Evolutionary conservation across 257 asterid species (phyloP).

Genomic region (Solanum piurae): DNA sequence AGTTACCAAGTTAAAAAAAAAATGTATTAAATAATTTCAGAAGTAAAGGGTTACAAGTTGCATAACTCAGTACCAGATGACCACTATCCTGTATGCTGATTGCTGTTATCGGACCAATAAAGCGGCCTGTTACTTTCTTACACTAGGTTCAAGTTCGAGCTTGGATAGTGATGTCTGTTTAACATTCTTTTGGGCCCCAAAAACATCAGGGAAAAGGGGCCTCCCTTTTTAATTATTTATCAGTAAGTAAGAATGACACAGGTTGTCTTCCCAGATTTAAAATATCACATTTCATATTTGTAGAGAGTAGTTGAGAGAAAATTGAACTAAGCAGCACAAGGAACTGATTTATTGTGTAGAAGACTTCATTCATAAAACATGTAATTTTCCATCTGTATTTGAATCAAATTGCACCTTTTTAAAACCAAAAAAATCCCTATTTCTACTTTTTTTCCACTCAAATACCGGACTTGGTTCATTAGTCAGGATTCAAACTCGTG

Average conservation of each 20-base stretch:
- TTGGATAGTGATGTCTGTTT: not conserved
- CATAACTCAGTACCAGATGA: not conserved
- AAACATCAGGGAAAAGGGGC: not conserved
- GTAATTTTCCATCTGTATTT: not conserved
- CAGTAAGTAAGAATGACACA: not conserved
- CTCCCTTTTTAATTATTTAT: not conserved
- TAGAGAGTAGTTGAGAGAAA: not conserved
- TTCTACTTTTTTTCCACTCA: not conserved
- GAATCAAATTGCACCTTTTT: not conserved
- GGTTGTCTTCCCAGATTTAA: not conserved
- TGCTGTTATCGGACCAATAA: not conserved
- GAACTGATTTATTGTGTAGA: not conserved
- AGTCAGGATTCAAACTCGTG: not conserved
- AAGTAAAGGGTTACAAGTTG: not conserved
- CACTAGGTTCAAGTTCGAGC: not conserved
- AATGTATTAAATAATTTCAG: not conserved
- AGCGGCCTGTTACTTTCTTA: not conserved
- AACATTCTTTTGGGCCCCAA: not conserved
- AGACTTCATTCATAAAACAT: not conserved
- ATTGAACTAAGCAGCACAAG: not conserved
- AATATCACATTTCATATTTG: not conserved
- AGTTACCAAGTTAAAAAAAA: too few species aligned
- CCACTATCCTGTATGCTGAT: not conserved
- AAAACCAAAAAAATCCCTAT: not conserved
- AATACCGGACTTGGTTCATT: not conserved